Conservation (phyloP, 352 stramenopile species). For the Globisporangium acanthophoron region DNA sequence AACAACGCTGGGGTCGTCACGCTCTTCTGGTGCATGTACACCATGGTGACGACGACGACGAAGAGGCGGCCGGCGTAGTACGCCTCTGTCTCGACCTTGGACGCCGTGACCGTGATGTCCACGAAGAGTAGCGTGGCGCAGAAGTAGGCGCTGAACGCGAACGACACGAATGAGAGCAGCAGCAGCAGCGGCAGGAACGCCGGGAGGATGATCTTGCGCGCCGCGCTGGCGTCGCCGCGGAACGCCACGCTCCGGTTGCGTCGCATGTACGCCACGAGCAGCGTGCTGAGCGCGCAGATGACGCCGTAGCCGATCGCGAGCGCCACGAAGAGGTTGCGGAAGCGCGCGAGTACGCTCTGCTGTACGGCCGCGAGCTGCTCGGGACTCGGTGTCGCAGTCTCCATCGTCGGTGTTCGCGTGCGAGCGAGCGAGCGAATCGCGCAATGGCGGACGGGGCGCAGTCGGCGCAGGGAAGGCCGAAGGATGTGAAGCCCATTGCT, state of each 20-base stretch:
- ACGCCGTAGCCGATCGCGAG: constrained; percentile 35
- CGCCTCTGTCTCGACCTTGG: constrained; percentile 26
- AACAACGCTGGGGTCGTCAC: constrained; percentile 45
- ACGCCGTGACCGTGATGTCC: constrained; percentile 7
- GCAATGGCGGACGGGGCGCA: background rate
- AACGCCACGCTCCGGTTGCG: constrained; percentile 43
- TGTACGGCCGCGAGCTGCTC: constrained; percentile 2
- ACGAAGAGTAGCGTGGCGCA: constrained; percentile 13
- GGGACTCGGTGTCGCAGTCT: background rate
- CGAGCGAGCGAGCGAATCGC: background rate
- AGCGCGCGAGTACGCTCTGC: constrained; percentile 8
- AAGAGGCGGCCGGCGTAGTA: constrained; percentile 58
- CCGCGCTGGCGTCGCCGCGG: constrained; percentile 41
- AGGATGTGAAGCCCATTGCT: background rate
- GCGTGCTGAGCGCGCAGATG: constrained; percentile 35
- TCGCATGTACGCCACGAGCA: constrained; percentile 49
- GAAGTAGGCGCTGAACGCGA: constrained; percentile 29
- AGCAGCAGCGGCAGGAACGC: constrained; percentile 68
- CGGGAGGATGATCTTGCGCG: constrained; percentile 58
- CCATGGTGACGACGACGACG: constrained; percentile 51
- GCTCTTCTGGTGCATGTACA: constrained; percentile 51
- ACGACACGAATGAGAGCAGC: constrained; percentile 31
- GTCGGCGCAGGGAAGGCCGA: too few relatives aligned
- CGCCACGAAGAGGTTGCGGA: constrained; percentile 26
- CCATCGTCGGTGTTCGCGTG: background rate